Percentiles rank a stretch among this genome's conserved stretches.
Evolutionary conservation across 352 stramenopile species (phyloP).

Genomic region (Phytophthora colocasiae): DNA sequence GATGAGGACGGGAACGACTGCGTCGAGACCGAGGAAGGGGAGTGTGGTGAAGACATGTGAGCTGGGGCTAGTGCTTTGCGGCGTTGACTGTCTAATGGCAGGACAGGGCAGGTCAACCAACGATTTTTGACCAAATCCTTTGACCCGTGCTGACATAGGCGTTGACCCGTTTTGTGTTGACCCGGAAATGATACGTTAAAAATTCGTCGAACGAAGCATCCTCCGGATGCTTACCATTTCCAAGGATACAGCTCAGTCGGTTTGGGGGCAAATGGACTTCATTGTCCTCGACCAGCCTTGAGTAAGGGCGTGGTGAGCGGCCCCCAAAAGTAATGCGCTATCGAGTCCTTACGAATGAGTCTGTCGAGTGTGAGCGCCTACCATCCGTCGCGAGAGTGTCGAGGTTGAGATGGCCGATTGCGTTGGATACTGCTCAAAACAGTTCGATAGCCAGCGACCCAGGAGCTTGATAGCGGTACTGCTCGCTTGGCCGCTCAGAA

Average conservation of each 20-base stretch:
- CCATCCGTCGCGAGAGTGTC: constrained; percentile 5
- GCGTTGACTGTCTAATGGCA: too few relatives aligned
- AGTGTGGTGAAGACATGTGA: too few relatives aligned
- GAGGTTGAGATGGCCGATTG: constrained; percentile 5
- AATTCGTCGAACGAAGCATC: too few relatives aligned
- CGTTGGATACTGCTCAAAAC: constrained; percentile 16
- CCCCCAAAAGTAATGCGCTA: constrained; percentile 18
- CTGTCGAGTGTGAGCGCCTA: neutral
- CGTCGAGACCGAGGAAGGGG: too few relatives aligned
- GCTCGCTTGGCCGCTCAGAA: constrained; percentile 7
- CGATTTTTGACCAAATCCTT: too few relatives aligned
- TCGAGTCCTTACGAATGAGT: neutral
- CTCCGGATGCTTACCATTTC: constrained; percentile 5
- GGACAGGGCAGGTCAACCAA: too few relatives aligned
- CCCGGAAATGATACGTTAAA: too few relatives aligned
- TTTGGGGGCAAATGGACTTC: constrained; percentile 3
- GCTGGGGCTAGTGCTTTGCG: too few relatives aligned
- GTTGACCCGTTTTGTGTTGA: too few relatives aligned
- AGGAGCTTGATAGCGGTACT: constrained; percentile 5
- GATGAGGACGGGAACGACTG: too few relatives aligned
- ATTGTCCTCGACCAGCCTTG: constrained; percentile 4
- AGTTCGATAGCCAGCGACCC: constrained; percentile 13
- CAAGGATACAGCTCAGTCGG: constrained; percentile 18
- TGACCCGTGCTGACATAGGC: too few relatives aligned
- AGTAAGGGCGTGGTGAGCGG: constrained; percentile 21